Base-by-base conservation (phyloP, 2,329 filamentous ascomycete species). In the Phyllosticta citribraziliensis region DNA sequence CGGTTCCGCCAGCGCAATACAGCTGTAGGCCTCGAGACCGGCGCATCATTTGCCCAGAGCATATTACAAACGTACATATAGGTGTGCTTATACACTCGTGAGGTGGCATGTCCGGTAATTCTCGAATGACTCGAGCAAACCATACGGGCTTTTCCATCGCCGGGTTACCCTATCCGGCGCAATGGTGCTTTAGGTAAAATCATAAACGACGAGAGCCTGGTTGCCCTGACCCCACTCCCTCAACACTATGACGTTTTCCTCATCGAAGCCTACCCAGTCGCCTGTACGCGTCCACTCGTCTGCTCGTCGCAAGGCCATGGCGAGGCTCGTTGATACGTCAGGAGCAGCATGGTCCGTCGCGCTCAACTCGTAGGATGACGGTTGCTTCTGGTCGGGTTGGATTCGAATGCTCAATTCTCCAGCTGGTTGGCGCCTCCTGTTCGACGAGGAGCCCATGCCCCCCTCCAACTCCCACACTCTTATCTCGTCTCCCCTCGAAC, bases 401-500 rank as follows among this genome's bases (percentile, higher is more conserved):
- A 86, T 74, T 60, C 77, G 76, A 5, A 86, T 81, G 66, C 84
- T 85, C 19, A 80, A 68, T 61, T 82, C 78, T 19, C 78, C 71
- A 62, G 74, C 70, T 63, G 73, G 65, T 14, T 76, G 70, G 27
- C 75, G 73, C 64, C 72, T 77, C 22, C 75, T 75, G 40, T 73
- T 70, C 12, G 76, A 67, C 5, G 73, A 70, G 4, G 80, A 80
- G 1, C 78, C 75, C 56, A 82, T 79, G 3, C 88, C 81, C 6
- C 88, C 88, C 73, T 96, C 91, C 0, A 97, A 80, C 68, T 96
- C 91, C 92, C 92, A 97, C 5, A 96, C 85, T 6, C 91, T 84
- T 10, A 82, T 67, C 64, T 82, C 79, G 52, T 80, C 86, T 27
- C 91, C 91, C n/a, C 84, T 80, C 20, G 82, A 81, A 73, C 89